Evolutionary conservation across 1,284 basidiomycete species (phyloP), one percentile per base, ranked within the genome.

Genomic region (Fistulina hepatica): DNA sequence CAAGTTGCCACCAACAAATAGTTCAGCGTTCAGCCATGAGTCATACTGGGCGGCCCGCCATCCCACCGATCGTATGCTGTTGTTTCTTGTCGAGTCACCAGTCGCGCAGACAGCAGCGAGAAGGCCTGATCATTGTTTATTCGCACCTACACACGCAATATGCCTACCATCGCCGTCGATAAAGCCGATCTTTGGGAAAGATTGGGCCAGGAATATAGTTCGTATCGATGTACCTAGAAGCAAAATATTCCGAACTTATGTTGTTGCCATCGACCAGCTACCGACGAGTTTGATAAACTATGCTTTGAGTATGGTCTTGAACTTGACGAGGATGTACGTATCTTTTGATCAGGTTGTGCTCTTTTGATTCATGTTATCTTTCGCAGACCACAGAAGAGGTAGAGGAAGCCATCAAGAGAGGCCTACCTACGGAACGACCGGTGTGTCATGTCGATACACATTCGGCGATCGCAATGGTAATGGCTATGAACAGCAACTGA

Each of bases 301-400:
- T 89, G 91, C 57, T 98, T 98, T 64, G 91, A 97, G 52, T 98
- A 94, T 62, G 94, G 94, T 41, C 72, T 98, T 44, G 94, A 98
- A 66, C 69, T 98, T 28, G 94, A 98, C 55, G 94, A 97, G 61
- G 94, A 97, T 65, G 91, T 93, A 54, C 50, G 83, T 65, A 34
- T 16, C 8, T 11, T 24, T 19, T 28, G 25, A 13, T 39, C 30
- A 44, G 11, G 21, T n/a, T 16, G 19, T 12, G 12, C 31, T 31
- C 13, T n/a, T n/a, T 12, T 36, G 31, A 33, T 8, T 10, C 27
- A 43, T 33, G 37, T 39, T 28, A 17, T 12, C 25, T 33, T 23
- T 23, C 40, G 15, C 51, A 93, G 86, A 97, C 92, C 21, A 95
- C 92, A 2, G 75, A 80, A 51, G 85, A 91, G 50, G 86, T 93